These are phyloP conservation scores for Alternaria conjuncta DNA, from an alignment of 2,329 filamentous ascomycete genomes.

Conservation along the genomic window DNA sequence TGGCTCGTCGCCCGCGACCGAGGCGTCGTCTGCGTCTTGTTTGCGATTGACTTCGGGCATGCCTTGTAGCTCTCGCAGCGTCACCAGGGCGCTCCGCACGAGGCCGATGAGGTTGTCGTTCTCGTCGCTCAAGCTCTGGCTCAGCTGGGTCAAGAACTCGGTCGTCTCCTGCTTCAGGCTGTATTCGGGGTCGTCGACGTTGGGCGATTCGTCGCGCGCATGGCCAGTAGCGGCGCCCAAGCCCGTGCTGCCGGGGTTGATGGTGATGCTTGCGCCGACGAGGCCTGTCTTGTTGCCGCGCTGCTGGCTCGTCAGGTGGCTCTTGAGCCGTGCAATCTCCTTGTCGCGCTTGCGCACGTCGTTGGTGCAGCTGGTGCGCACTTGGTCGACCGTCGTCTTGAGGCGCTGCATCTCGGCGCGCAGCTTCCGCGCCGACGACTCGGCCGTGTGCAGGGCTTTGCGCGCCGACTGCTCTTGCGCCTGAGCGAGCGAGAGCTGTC, in stretches of 20 bases:
- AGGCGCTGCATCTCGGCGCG: constrained; percentile 84
- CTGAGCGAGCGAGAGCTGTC: constrained; percentile 65
- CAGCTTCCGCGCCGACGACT: constrained; percentile 74
- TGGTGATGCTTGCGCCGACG: constrained; percentile 57
- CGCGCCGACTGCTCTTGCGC: constrained; percentile 74
- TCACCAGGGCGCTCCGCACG: constrained; percentile 73
- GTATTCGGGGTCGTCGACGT: constrained; percentile 64
- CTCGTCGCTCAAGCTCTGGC: constrained; percentile 84
- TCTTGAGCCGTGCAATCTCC: constrained; percentile 87
- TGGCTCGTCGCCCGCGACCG: constrained; percentile 38
- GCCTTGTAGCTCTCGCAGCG: constrained; percentile 70
- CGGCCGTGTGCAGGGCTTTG: constrained; percentile 73
- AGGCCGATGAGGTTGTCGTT: constrained; percentile 82
- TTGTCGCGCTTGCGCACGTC: constrained; percentile 90
- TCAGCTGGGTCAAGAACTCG: constrained; percentile 84
- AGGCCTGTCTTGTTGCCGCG: constrained; percentile 56
- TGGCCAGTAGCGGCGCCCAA: constrained; percentile 30
- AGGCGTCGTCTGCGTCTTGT: constrained; percentile 34
- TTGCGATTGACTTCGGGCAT: constrained; percentile 49
- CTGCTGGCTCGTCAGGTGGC: constrained; percentile 74
- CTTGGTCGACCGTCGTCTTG: constrained; percentile 80
- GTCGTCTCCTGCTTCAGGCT: constrained; percentile 86
- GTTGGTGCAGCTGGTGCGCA: constrained; percentile 84
- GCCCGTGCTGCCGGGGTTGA: constrained; percentile 47
- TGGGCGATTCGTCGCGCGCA: constrained; percentile 62